Evolutionary conservation across 306 rosid species (phyloP).

Genomic region (Vigna trinervia): DNA sequence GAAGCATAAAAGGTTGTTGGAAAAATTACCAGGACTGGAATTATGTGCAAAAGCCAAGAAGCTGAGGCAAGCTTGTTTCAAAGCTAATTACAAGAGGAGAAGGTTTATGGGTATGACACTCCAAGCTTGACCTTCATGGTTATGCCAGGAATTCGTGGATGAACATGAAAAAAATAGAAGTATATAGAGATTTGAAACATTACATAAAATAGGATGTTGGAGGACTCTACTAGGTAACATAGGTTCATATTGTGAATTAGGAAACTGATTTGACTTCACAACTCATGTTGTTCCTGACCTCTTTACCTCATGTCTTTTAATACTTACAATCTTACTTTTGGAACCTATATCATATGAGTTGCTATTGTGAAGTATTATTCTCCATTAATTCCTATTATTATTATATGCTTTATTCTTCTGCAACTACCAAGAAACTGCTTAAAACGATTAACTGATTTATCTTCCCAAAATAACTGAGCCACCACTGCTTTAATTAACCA

Average conservation of each 20-base stretch:
- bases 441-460: neutral
- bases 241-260: neutral
- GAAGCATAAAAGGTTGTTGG: slow-evolving; percentile 56
- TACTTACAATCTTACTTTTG: slow-evolving; percentile 5
- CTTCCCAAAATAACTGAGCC: neutral
- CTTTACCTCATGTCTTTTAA: neutral
- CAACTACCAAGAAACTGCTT: neutral
- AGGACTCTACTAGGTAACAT: neutral
- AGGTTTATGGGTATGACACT: slow-evolving; percentile 34
- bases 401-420: slow-evolving; percentile 6
- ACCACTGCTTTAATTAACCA: neutral
- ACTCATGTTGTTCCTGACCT: neutral
- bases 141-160: neutral
- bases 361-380: neutral
- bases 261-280: slow-evolving; percentile 26
- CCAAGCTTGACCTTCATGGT: slow-evolving; percentile 3
- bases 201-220: neutral
- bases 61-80: slow-evolving; percentile 80
- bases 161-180: neutral
- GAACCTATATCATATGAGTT: neutral
- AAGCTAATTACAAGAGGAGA: slow-evolving; percentile 71
- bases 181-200: neutral
- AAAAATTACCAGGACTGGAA: slow-evolving; percentile 63
- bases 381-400: neutral
- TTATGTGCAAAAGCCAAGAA: slow-evolving; percentile 61